Evolutionary conservation across 805 yeast species (phyloP).

Genomic region (Nakazawaea holstii): DNA sequence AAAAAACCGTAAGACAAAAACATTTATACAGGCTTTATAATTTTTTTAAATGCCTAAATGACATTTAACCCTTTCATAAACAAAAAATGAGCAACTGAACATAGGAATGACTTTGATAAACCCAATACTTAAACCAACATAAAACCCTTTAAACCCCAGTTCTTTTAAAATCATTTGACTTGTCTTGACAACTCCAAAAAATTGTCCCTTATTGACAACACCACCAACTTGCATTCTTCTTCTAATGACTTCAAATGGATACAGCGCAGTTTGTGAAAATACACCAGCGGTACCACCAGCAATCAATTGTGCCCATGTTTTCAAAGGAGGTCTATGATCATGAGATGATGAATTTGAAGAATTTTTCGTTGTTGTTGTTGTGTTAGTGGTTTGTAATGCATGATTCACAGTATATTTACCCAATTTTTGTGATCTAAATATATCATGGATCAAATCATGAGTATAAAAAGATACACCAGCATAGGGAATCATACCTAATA

Average conservation of each 20-base stretch:
- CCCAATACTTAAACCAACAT: slow-evolving; percentile 92
- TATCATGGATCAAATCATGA: slow-evolving; percentile 86
- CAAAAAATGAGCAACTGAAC: slow-evolving; percentile 95
- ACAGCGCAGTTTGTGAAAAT: slow-evolving; percentile 92
- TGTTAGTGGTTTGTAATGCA: slow-evolving; percentile 2
- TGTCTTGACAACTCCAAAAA: slow-evolving; percentile 46
- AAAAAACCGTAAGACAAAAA: no score
- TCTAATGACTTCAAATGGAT: slow-evolving; percentile 92
- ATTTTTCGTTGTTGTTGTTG: slow-evolving; percentile 11
- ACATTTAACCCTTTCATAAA: slow-evolving; percentile 81
- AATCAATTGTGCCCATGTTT: slow-evolving; percentile 84
- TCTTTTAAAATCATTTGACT: slow-evolving; percentile 60
- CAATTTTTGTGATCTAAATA: slow-evolving; percentile 59
- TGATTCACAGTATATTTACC: slow-evolving; percentile 42
- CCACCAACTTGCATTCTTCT: slow-evolving; percentile 96
- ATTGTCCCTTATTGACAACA: slow-evolving; percentile 49
- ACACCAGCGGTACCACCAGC: slow-evolving; percentile 98
- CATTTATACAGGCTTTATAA: no score
- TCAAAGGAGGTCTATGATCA: slow-evolving; percentile 59
- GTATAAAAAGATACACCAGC: slow-evolving; percentile 97
- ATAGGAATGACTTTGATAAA: slow-evolving; percentile 93
- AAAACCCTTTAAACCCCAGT: slow-evolving; percentile 81
- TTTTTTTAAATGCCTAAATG: slow-evolving; percentile 49
- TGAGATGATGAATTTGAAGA: slow-evolving; percentile 28
- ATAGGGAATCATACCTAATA: slow-evolving; percentile 93